Evolutionary conservation across 208 protist genomes (phyloP).

Genomic region (Trypanosoma avium): DNA sequence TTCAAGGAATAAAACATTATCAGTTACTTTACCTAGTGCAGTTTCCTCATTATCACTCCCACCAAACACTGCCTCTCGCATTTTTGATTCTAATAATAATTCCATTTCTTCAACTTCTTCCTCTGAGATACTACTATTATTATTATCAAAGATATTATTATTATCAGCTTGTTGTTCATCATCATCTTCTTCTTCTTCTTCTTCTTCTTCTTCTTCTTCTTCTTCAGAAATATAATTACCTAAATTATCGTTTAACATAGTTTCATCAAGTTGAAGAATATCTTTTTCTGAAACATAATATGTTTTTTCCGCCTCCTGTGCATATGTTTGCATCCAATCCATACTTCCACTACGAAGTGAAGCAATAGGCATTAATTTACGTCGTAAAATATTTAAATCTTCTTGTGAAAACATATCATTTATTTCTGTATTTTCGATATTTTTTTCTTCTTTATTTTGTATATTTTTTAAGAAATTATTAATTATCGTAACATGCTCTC

Average conservation of each 20-base stretch:
- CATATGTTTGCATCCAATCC: constrained; percentile 38
- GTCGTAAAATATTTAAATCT: constrained; percentile 6
- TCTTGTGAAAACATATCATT: not conserved
- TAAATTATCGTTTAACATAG: constrained; percentile 2
- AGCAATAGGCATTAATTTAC: constrained; percentile 21
- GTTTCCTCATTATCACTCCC: constrained; percentile 1
- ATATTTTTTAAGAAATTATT: constrained; percentile 15
- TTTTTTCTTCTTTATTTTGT: constrained; percentile 1
- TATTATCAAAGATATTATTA: not conserved
- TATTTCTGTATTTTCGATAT: not conserved
- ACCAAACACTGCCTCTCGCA: constrained; percentile 15
- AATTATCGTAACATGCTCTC: constrained; percentile 4
- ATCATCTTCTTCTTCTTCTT: not conserved
- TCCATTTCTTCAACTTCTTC: constrained; percentile 15
- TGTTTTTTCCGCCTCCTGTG: constrained; percentile 31
- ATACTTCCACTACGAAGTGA: constrained; percentile 22
- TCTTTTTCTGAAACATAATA: constrained; percentile 29
- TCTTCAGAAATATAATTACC: not conserved
- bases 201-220: not conserved
- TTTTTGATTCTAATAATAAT: not conserved
- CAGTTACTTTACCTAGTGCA: constrained; percentile 16
- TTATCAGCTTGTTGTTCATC: not conserved
- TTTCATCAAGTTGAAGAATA: constrained; percentile 13
- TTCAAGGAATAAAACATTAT: constrained; percentile 40
- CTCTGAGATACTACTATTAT: not conserved